Percentiles rank a stretch among this genome's conserved stretches.
phyloP scores from a whole-genome alignment of 1,139 yeast genomes.

The Saccharomyces pastorianus region DNA sequence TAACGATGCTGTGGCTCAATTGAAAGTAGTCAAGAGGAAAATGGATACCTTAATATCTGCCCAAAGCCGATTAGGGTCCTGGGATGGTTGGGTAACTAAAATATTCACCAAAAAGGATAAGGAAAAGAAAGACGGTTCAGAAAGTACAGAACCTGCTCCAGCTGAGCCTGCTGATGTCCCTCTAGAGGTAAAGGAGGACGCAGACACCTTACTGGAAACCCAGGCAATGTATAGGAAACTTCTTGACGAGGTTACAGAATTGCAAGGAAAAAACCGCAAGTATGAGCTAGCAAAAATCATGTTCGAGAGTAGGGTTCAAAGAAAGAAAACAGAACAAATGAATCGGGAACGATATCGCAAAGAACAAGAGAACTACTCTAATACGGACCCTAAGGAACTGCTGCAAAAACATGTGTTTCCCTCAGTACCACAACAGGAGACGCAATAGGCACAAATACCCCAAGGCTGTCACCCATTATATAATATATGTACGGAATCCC shows the following conservation, averaged over 20 bases:
- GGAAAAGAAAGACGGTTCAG: conserved; percentile 13
- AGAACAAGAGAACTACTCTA: conserved; percentile 26
- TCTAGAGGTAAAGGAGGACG: not conserved
- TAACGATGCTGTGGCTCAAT: conserved; percentile 36
- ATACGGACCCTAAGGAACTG: conserved; percentile 35
- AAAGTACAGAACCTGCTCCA: conserved; percentile 18
- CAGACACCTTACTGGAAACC: conserved; percentile 6
- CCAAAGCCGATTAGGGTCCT: conserved; percentile 14
- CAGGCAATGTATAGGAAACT: conserved; percentile 27
- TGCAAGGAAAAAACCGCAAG: conserved; percentile 35
- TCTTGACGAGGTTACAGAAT: conserved; percentile 24
- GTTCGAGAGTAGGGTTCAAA: conserved; percentile 43
- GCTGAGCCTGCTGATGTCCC: not conserved
- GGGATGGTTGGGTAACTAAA: conserved; percentile 34
- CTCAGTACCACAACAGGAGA: conserved; percentile 38
- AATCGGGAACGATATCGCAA: conserved; percentile 25
- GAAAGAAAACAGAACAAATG: conserved; percentile 36
- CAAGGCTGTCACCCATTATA: not conserved
- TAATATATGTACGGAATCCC: not conserved
- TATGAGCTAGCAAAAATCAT: conserved; percentile 47
- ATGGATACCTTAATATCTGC: conserved; percentile 26
- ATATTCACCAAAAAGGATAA: conserved; percentile 26
- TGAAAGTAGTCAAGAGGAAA: conserved; percentile 37
- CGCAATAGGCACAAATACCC: not conserved
- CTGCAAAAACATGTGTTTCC: conserved; percentile 48